Percentiles rank a stretch among this genome's conserved stretches.
Conservation (phyloP, 78 protist genomes). For the Chrysochromulina parva region DNA sequence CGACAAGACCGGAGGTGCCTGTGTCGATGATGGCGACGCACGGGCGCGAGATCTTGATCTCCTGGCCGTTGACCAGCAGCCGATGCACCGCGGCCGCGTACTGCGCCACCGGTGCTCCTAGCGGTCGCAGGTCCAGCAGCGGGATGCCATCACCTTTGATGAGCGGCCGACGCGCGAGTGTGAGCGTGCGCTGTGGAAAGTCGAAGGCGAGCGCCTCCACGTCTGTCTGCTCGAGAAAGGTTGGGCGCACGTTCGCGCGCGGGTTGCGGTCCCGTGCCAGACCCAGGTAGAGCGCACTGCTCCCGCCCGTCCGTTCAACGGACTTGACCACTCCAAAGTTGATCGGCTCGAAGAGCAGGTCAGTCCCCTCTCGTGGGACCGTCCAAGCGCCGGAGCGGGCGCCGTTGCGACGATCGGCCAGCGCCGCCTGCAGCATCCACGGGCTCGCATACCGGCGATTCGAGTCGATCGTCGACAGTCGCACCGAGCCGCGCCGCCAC, state of each 20-base stretch:
- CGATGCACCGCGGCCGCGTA: not conserved
- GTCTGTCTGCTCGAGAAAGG: not conserved
- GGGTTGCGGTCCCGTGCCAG: not conserved
- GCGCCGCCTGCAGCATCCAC: no score
- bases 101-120: not conserved
- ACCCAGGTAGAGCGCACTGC: not conserved
- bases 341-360: not conserved
- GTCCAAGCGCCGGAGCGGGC: no score
- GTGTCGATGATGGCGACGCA: not conserved
- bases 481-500: not conserved
- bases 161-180: not conserved
- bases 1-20: not conserved
- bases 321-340: slow-evolving; percentile 7
- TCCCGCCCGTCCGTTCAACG: not conserved
- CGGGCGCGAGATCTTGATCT: not conserved
- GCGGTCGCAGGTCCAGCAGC: not conserved
- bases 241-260: not conserved
- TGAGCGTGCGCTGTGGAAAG: not conserved
- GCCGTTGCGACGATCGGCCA: no score
- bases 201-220: not conserved
- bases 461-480: no score
- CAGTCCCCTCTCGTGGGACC: not conserved
- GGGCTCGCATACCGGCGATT: no score
- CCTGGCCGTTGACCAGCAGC: not conserved
- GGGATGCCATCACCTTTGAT: not conserved